Evolutionary conservation across 352 stramenopile genomes (phyloP).

Genomic region (Pythium aphanidermatum): DNA sequence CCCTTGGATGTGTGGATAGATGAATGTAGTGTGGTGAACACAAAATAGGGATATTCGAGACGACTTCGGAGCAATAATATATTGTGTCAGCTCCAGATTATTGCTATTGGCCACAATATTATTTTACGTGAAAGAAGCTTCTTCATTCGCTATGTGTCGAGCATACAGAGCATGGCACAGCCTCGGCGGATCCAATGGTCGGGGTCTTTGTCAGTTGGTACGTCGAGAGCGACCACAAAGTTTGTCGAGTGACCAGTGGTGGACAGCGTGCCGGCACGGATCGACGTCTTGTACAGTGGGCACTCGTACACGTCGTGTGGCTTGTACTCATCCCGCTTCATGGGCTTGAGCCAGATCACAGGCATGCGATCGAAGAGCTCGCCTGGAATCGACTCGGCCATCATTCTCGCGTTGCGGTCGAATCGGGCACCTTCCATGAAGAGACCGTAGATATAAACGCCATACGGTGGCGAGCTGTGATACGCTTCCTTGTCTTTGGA

Average conservation of each 20-base stretch:
- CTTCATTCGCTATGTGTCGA: constrained; percentile 81
- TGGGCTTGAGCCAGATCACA: constrained; percentile 89
- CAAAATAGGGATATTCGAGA: too few species aligned
- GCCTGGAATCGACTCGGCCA: constrained; percentile 87
- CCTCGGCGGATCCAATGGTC: constrained; percentile 93
- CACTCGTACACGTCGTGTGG: constrained; percentile 82
- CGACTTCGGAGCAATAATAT: too few species aligned
- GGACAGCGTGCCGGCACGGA: constrained; percentile 85
- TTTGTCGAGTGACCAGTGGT: constrained; percentile 94
- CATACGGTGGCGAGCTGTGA: constrained; percentile 50
- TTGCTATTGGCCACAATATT: too few species aligned
- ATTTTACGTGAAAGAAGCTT: too few species aligned
- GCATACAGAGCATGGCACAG: constrained; percentile 92
- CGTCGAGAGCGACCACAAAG: constrained; percentile 86
- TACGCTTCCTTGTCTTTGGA: constrained; percentile 69
- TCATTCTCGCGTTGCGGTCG: constrained; percentile 59
- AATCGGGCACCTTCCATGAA: constrained; percentile 94
- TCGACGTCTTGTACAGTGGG: constrained; percentile 92
- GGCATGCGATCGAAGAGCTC: constrained; percentile 90
- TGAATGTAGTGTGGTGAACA: too few species aligned
- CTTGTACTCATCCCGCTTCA: constrained; percentile 70
- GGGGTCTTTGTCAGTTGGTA: constrained; percentile 74
- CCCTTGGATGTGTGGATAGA: too few species aligned
- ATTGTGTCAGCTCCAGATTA: too few species aligned
- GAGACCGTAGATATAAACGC: constrained; percentile 93